Evolutionary conservation across 2,329 filamentous ascomycete species (phyloP).

Genomic region (Claviceps cyperi): DNA sequence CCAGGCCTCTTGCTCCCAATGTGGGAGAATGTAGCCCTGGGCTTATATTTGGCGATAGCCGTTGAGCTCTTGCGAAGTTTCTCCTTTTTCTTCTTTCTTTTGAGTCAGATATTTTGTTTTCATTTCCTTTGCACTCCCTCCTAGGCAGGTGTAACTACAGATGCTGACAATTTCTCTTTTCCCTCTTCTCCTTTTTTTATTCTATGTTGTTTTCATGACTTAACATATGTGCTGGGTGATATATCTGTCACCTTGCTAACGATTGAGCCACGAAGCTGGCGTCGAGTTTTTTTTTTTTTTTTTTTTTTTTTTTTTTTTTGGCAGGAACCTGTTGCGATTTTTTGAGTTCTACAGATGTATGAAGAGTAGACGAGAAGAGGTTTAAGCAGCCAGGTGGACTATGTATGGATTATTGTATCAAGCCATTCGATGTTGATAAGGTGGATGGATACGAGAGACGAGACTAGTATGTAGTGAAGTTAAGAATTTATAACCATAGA

Average conservation of each 20-base stretch:
- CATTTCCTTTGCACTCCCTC: neutral
- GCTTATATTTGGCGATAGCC: neutral
- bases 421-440: neutral
- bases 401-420: neutral
- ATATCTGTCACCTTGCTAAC: neutral
- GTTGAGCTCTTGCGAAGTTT: neutral
- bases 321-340: neutral
- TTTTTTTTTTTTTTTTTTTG: neutral
- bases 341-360: neutral
- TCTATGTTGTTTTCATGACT: slow-evolving; percentile 3
- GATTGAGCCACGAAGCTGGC: neutral
- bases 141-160: neutral
- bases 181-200: slow-evolving; percentile 11
- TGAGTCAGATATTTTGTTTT: neutral
- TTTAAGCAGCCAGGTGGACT: neutral
- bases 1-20: neutral
- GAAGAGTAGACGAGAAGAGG: neutral
- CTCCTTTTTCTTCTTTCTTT: neutral
- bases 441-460: neutral
- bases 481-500: neutral
- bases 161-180: slow-evolving; percentile 11
- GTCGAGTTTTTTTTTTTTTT: neutral
- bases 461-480: neutral
- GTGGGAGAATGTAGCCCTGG: neutral
- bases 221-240: slow-evolving; percentile 2